Evolutionary conservation across 2,329 filamentous ascomycete species (phyloP).

Genomic region (Hymenoscyphus fraxineus): DNA sequence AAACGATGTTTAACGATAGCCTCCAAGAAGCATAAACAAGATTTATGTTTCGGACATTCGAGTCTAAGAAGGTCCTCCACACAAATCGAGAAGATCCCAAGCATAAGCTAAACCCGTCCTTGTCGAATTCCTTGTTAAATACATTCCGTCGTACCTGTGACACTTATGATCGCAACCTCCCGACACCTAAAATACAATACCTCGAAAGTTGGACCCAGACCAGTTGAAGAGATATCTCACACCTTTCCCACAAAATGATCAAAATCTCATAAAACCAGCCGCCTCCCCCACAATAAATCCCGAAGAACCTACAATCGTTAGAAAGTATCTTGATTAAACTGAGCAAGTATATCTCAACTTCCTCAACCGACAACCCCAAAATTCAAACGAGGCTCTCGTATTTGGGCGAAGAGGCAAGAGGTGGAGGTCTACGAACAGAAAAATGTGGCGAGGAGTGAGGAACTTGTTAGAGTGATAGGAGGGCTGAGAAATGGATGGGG

Average conservation of each 20-base stretch:
- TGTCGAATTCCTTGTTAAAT: neutral
- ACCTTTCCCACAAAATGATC: neutral
- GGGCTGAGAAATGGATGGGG: neutral
- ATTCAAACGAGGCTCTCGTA: neutral
- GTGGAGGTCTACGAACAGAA: neutral
- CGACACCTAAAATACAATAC: neutral
- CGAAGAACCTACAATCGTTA: neutral
- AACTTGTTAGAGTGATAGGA: neutral
- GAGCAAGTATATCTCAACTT: neutral
- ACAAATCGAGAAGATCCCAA: neutral
- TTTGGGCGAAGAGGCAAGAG: neutral
- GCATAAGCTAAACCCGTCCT: neutral
- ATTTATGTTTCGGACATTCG: neutral
- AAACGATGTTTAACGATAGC: neutral
- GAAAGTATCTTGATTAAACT: neutral
- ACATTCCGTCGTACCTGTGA: neutral
- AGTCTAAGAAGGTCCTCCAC: too few relatives aligned
- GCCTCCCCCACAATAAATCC: neutral
- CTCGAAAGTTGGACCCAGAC: neutral
- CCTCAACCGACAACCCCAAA: neutral
- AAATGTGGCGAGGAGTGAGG: neutral
- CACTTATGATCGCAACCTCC: neutral
- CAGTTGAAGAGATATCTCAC: neutral
- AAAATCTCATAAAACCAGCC: neutral
- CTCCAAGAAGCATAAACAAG: neutral